Evolutionary conservation across 495 filamentous ascomycete genomes (phyloP), one percentile per base, ranked within the genome.

Genomic region (Pseudevernia furfuracea): DNA sequence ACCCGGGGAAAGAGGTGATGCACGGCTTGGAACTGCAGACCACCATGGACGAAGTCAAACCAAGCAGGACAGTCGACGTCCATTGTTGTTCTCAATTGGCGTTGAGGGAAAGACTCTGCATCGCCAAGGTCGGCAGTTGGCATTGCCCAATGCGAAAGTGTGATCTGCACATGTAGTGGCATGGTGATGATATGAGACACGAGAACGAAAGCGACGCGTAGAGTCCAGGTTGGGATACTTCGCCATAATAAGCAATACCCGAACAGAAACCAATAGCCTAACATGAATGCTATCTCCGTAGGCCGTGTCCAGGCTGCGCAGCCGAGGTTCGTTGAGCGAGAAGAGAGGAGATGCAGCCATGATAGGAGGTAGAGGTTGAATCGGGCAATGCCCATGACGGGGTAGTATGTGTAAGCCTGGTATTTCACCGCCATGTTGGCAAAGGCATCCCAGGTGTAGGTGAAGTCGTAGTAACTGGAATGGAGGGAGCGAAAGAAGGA

Each of bases 101-200:
- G 75, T 69, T 81, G 77, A 17, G 79, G 71, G 68, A 82, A 82
- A 17, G 76, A 79, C 61, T 82, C 79, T 41, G 57, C 61, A 30
- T 76, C 76, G 48, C 78, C 78, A 6, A 81, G 74, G 52, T 81
- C 78, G 5, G 77, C 69, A 2, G 77, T 78, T n/a, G 75, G 74
- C 75, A 79, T 82, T 61, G 72, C 76, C 75, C 76, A 81, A 68
- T 82, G 79, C 1, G 78, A 80, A n/a, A 82, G 73, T 0, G 78
- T 82, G 69, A 82, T 80, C 65, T 80, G 79, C 19, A 82, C 74
- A 67, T 82, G 79, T 28, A 82, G 72, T 11, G 78, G 75, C 75
- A 80, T 77, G 61, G 78, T 80, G 67, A 74, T 62, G 58, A 79
- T 70, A 70, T 81, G 79, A 38, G 76, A 78, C 49, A 78, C 64